phyloP scores from a whole-genome alignment of 2,329 filamentous ascomycete species.

The Phialemoniopsis sp. region DNA sequence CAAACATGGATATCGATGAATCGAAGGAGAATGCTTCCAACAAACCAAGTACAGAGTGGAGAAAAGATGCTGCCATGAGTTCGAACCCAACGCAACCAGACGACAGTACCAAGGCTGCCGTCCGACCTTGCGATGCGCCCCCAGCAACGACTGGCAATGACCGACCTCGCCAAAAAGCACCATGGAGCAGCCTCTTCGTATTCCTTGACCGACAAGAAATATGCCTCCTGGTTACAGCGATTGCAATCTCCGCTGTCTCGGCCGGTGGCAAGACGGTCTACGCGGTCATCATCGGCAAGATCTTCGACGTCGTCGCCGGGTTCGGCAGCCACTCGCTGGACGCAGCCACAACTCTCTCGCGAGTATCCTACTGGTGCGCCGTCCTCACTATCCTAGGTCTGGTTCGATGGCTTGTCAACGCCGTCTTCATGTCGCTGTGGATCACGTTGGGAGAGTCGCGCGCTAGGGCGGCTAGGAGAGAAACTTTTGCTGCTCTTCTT shows the following conservation, averaged over 20 bases:
- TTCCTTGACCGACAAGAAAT: slow-evolving; percentile 66
- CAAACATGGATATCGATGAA: no score
- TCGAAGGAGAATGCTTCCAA: no score
- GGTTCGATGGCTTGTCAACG: slow-evolving; percentile 62
- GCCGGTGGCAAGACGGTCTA: slow-evolving; percentile 62
- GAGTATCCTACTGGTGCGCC: slow-evolving; percentile 56
- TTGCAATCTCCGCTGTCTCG: slow-evolving; percentile 51
- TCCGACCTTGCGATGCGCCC: no score
- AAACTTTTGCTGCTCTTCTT: slow-evolving; percentile 66
- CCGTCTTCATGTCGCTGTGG: slow-evolving; percentile 64
- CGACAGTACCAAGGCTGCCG: no score
- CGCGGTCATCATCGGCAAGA: slow-evolving; percentile 66
- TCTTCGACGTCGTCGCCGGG: slow-evolving; percentile 68
- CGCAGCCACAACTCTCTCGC: slow-evolving; percentile 39
- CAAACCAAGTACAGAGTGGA: no score
- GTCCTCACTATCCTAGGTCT: slow-evolving; percentile 60
- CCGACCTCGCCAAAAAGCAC: no score
- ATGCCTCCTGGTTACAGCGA: slow-evolving; percentile 46
- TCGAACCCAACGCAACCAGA: no score
- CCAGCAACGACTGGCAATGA: no score
- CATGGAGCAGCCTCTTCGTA: slow-evolving; percentile 51
- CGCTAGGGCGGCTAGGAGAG: slow-evolving; percentile 58
- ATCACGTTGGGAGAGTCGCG: slow-evolving; percentile 78
- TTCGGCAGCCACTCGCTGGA: slow-evolving; percentile 55
- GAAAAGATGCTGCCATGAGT: no score